Base-by-base conservation (phyloP, 202 grass and related monocot species). In the Panicum virgatum region DNA sequence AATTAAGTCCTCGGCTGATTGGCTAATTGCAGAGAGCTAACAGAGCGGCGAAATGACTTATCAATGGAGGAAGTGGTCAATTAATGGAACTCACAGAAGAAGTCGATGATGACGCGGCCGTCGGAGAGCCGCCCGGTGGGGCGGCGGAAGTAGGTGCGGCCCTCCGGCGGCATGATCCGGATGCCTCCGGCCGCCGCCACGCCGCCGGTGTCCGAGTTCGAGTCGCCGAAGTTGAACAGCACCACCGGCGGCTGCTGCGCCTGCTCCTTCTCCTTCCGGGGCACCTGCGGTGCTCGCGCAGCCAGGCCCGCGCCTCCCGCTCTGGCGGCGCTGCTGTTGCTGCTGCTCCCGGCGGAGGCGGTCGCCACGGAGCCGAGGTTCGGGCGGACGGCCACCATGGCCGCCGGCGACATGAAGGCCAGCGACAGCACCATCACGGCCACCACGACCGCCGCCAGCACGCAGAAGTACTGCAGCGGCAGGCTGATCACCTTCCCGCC, bases 181-280 rank as follows among this genome's bases (percentile, higher is more conserved):
- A 82, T 86, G 13, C 92, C 88, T 14, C 86, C 30, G 10, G 66
- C 88, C 46, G 88, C 88, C 37, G 92, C 77, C 72, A 88, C 85
- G 68, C 88, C 88, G 10, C 92, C 92, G 9, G 92, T 94, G 80
- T 94, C 92, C 0, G 92, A 94, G 62, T 94, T 94, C 12, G 92
- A 94, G 88, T 91, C 92, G 66, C 92, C 92, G 83, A 94, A 94
- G 72, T 91, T 94, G 85, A 94, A 94, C 52, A 94, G 47, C 68
- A 88, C 85, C 19, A 82, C 85, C 53, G 73, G 58, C 66, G 66
- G 50, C 73, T 3, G 63, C 57, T 3, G 12, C 38, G 19, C 59
- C 43, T 36, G 0, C 76, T 52, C 38, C 61, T 36, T 23, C n/a
- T 38, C 52, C 46, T 53, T 19, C 61, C 56, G 0, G 9, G 51